Conservation (phyloP, 2,329 filamentous ascomycete species). For the Trichoderma harzianum region DNA sequence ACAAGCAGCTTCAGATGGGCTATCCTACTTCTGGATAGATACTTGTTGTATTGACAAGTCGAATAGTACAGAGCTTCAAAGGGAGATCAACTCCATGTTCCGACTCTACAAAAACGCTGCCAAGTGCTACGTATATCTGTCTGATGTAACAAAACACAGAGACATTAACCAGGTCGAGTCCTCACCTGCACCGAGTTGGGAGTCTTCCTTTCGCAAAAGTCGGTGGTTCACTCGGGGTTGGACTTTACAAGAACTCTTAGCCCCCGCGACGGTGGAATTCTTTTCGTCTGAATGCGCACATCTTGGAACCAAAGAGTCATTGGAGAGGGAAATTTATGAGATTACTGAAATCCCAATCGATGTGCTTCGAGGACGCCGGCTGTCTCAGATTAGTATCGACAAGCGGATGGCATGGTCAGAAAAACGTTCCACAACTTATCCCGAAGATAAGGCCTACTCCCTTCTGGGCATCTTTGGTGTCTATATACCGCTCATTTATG, state of each 20-base stretch:
- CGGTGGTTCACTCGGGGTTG: background rate
- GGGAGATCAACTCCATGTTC: background rate
- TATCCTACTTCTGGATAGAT: background rate
- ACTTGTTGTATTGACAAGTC: background rate
- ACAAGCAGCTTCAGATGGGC: background rate
- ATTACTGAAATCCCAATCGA: background rate
- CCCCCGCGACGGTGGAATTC: background rate
- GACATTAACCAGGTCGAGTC: background rate
- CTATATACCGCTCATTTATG: background rate
- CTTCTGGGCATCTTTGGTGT: background rate
- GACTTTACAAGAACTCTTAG: background rate
- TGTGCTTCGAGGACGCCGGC: background rate
- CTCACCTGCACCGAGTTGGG: background rate
- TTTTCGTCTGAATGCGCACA: background rate
- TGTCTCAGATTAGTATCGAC: background rate
- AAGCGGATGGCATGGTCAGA: background rate
- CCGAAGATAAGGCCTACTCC: background rate
- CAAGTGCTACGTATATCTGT: background rate
- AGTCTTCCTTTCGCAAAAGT: background rate
- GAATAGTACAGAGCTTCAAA: background rate
- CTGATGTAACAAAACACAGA: background rate
- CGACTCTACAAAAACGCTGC: background rate
- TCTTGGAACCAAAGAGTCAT: background rate
- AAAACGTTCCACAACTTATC: background rate
- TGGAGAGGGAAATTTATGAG: background rate